Evolutionary conservation across 225 moss, liverwort and hornwort genomes (phyloP).

Genomic region (Climacium dendroides): DNA sequence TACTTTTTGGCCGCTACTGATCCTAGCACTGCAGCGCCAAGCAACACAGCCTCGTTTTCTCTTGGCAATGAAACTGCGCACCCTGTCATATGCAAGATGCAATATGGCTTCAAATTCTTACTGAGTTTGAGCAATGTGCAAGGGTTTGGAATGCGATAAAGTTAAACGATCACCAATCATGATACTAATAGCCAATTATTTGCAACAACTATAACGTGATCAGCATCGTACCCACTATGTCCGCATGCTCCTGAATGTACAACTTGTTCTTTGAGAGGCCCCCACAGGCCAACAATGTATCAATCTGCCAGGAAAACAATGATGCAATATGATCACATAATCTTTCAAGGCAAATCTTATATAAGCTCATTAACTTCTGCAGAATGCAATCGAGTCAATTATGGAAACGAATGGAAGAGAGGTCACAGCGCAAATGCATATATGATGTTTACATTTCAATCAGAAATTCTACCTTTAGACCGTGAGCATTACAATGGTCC

Average conservation of each 20-base stretch:
- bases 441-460: background rate
- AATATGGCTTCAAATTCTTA: background rate
- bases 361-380: background rate
- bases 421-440: background rate
- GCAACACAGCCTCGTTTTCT: conserved; percentile 82
- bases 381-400: background rate
- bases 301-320: conserved; percentile 44
- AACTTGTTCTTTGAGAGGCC: conserved; percentile 87
- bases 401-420: background rate
- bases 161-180: background rate
- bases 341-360: background rate
- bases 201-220: background rate
- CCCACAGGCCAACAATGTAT: conserved; percentile 84
- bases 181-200: background rate
- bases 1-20: conserved; percentile 91
- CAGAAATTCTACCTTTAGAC: conserved; percentile 53
- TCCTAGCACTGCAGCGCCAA: conserved; percentile 83
- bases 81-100: conserved; percentile 31
- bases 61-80: conserved; percentile 77
- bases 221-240: conserved; percentile 66
- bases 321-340: background rate
- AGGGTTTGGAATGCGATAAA: background rate
- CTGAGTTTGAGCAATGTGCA: background rate
- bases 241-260: conserved; percentile 84
- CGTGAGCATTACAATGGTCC: conserved; percentile 77